Conservation (phyloP, 441 rosid species). For the Adansonia gregorii region DNA sequence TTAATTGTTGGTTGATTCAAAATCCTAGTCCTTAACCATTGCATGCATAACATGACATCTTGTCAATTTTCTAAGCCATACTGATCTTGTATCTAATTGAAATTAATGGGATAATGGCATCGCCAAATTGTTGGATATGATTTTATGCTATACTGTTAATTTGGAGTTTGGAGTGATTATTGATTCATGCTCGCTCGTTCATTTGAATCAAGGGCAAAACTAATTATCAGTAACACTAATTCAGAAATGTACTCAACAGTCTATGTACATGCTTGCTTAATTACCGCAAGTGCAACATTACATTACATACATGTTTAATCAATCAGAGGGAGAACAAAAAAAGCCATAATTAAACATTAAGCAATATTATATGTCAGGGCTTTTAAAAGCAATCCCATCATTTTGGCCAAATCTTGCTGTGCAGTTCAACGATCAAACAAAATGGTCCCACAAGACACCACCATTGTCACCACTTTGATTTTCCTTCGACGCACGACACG, state of each 20-base stretch:
- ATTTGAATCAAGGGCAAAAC: neutral
- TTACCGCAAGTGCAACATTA: neutral
- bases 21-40: neutral
- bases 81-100: neutral
- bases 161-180: neutral
- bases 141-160: neutral
- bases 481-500: constrained; percentile 32
- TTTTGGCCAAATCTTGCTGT: constrained; percentile 42
- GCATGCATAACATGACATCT: no score
- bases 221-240: neutral
- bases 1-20: neutral
- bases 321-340: neutral
- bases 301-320: neutral
- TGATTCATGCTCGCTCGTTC: neutral
- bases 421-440: constrained; percentile 36
- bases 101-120: neutral
- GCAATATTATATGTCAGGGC: constrained; percentile 19
- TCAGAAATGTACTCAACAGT: constrained; percentile 2
- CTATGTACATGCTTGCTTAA: neutral
- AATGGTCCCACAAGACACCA: constrained; percentile 34
- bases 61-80: neutral
- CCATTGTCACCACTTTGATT: constrained; percentile 32
- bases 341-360: neutral
- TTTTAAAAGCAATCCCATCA: constrained; percentile 30
- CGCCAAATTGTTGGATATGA: neutral